A percentile compares a stretch with the other conserved stretches of the same genome.
Conservation (phyloP, 257 asterid genomes). For the Solanum pimpinellifolium region DNA sequence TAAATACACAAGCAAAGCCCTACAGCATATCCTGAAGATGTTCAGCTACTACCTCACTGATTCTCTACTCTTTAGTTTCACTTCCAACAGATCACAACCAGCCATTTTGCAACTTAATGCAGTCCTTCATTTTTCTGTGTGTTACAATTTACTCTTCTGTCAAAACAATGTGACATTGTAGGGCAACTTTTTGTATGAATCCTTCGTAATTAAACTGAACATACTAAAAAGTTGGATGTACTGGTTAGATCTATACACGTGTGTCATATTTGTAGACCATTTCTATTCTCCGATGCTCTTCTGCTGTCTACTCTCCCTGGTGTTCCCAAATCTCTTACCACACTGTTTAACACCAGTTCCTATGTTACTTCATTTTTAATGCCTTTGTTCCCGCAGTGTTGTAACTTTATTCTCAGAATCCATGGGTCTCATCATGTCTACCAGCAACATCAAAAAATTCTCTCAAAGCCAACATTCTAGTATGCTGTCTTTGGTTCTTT, state of each 20-base stretch:
- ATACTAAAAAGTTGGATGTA: not conserved
- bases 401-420: not conserved
- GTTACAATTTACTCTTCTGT: not conserved
- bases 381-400: not conserved
- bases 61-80: not conserved
- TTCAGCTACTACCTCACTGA: not conserved
- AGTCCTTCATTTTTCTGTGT: not conserved
- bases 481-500: not conserved
- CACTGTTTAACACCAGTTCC: not conserved
- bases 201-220: not conserved
- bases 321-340: not conserved
- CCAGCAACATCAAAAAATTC: not conserved
- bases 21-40: not conserved
- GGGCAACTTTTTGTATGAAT: not conserved
- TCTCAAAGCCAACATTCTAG: not conserved
- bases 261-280: not conserved
- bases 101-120: not conserved
- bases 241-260: not conserved
- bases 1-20: not conserved
- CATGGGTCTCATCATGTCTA: not conserved
- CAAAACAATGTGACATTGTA: not conserved
- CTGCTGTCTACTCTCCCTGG: not conserved
- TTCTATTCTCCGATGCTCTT: not conserved
- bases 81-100: not conserved
- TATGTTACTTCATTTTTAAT: not conserved